Base-by-base conservation (phyloP, 2,329 filamentous ascomycete species). In the Alternaria atra region DNA sequence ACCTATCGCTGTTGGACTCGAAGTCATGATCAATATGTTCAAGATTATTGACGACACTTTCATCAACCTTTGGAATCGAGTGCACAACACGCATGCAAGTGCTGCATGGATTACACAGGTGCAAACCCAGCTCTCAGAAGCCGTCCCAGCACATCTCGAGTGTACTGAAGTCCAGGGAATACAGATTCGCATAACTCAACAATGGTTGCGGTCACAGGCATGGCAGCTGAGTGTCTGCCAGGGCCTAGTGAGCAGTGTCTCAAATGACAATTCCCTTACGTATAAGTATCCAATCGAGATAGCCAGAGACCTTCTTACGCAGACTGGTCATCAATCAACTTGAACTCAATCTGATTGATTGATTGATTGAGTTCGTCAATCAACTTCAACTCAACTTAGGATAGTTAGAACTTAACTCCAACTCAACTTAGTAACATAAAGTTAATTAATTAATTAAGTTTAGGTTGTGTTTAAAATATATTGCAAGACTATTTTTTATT, bases 201-300 rank as follows among this genome's bases (percentile, higher is more conserved):
- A 90, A 69, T 91, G 89, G 89, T 81, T 91, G 5, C 83, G 87
- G n/a, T 86, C 88, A 1, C 89, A 91, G 79, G 86, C 91, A n/a
- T 91, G 89, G 89, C 89, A 91, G 68, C 84, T 89, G 2, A 89
- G 88, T 3, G 90, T 90, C 68, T 85, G 86, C 20, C 88, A 90
- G 66, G 87, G 87, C 4, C 85, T 88, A 23, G 81, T 91, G 20
- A 89, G 87, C 32, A 87, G 85, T 30, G 83, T 83, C 2, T 82
- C 87, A 0, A 77, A 82, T 6, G 85, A 90, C 58, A 83, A 83
- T 63, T 85, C 86, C 47, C 86, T 89, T 83, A 86, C 83, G 34
- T 89, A 88, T 77, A 83, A 83, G 30, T 89, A 87, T 55, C 87
- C 87, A 0, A 82, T 89, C 29, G 83, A 87, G 37, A 87, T 89